Base-by-base conservation (phyloP, 768 basidiomycete species). In the Agrocybe chaxingu region DNA sequence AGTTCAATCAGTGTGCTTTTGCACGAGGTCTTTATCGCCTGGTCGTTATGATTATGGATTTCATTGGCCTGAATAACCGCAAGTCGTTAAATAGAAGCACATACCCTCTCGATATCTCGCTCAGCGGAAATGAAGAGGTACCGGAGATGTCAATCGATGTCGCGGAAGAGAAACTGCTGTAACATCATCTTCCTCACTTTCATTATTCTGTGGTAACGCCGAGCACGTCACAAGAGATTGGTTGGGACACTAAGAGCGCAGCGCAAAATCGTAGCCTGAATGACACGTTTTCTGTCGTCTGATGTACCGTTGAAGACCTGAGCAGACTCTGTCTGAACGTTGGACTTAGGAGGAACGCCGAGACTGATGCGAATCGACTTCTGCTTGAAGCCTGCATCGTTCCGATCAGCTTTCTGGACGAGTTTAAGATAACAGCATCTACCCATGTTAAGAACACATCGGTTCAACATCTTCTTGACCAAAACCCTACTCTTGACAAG, bases 1-100 rank as follows among this genome's bases (percentile, higher is more conserved):
- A 96, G 86, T 63, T 98, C 95, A 58, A 99, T 89, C 67, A 98
- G 98, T 66, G 98, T 97, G 72, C 96, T 96, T 73, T 98, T 95
- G 42, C 98, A 74, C 13, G 98, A 73, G 10, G 84, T 84, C 63
- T 96, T 92, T 51, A 98, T 96, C 3, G 92, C 90, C 88, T 89
- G 52, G 24, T 24, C 24, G 1, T 3, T 3, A 3, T 3, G 24
- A 24, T 24, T n/a, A 33, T 8, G 9, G 8, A 8, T 24, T 24
- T 34, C 42, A 55, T 62, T 51, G 36, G 4, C 41, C 58, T 58
- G 57, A 51, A 61, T n/a, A 51, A 39, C 10, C 24, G 7, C 2
- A 13, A n/a, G 40, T 11, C n/a, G 19, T 31, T 24, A 18, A 16
- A 37, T 8, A 43, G 42, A 2, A 38, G 64, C 10, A 10, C 9